Evolutionary conservation across 345 rosid species (phyloP).

Genomic region (Rhizophora mangle): DNA sequence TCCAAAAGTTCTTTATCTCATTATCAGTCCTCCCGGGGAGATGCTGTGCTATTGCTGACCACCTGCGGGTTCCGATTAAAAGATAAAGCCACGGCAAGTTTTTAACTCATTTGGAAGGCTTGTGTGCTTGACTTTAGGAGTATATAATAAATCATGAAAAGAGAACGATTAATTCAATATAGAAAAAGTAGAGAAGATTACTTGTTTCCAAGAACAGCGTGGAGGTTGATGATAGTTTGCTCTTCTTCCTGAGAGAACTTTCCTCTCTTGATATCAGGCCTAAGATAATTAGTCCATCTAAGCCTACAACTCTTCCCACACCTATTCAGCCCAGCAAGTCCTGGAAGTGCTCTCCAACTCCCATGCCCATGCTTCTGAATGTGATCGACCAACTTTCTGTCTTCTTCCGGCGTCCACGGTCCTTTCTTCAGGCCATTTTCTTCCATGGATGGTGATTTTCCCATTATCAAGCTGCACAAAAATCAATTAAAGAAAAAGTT

Average conservation of each 20-base stretch:
- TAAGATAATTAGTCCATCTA: conserved; percentile 74
- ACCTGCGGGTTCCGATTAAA: conserved; percentile 34
- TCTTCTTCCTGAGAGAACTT: conserved; percentile 71
- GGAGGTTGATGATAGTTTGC: conserved; percentile 62
- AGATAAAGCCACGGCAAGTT: not conserved
- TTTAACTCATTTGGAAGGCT: too few relatives aligned
- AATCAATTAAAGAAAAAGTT: not conserved
- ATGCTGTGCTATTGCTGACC: conserved; percentile 77
- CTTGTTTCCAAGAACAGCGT: conserved; percentile 75
- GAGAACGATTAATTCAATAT: too few relatives aligned
- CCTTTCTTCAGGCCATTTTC: conserved; percentile 65
- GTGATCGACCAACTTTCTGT: conserved; percentile 44
- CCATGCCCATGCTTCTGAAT: conserved; percentile 62
- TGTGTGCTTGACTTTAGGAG: too few relatives aligned
- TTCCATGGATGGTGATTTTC: conserved; percentile 38
- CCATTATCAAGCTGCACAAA: conserved; percentile 23
- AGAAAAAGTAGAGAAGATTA: conserved; percentile 14
- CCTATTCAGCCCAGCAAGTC: conserved; percentile 65
- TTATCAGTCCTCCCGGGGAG: conserved; percentile 77
- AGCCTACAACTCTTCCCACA: conserved; percentile 85
- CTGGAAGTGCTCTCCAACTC: conserved; percentile 79
- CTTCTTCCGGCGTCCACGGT: conserved; percentile 81
- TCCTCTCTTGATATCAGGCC: conserved; percentile 81
- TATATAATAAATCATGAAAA: too few relatives aligned
- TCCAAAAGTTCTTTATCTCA: conserved; percentile 79